A percentile compares a stretch with the other conserved stretches of the same genome.
Conservation (phyloP, 768 basidiomycete genomes). For the Auricularia heimuer region DNA sequence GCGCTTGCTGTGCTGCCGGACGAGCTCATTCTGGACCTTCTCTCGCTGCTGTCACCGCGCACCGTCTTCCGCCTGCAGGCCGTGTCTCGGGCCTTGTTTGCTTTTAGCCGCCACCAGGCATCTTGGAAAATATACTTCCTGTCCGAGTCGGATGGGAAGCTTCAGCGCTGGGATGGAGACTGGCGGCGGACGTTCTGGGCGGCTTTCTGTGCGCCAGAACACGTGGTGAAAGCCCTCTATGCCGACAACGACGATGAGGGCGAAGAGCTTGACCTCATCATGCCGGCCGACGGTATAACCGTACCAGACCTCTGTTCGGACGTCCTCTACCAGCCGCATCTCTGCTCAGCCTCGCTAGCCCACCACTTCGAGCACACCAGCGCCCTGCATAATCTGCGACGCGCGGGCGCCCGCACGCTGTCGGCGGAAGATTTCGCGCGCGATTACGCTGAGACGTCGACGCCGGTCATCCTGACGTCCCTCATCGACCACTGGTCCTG, state of each 20-base stretch:
- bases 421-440: neutral
- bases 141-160: conserved; percentile 1
- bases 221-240: neutral
- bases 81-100: conserved; percentile 8
- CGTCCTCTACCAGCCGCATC: conserved; percentile 14
- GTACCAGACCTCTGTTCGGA: conserved; percentile 13
- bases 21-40: conserved; percentile 11
- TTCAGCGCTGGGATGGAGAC: conserved; percentile 8
- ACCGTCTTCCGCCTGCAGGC: conserved; percentile 8
- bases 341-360: conserved; percentile 1
- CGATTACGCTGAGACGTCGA: conserved; percentile 5
- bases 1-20: conserved; percentile 7
- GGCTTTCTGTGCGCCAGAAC: conserved; percentile 1
- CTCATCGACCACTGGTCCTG: conserved; percentile 11
- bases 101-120: conserved; percentile 9
- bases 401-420: neutral
- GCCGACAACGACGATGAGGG: neutral
- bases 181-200: conserved; percentile 11
- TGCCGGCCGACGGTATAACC: conserved; percentile 7
- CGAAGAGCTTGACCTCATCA: neutral
- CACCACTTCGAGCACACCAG: neutral
- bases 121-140: conserved; percentile 12
- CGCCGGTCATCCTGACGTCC: conserved; percentile 13
- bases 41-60: conserved; percentile 5
- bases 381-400: neutral